A percentile compares a stretch with the other conserved stretches of the same genome.
phyloP scores from a whole-genome alignment of 1,284 basidiomycete species.

The Fistulinella cinereoalba region DNA sequence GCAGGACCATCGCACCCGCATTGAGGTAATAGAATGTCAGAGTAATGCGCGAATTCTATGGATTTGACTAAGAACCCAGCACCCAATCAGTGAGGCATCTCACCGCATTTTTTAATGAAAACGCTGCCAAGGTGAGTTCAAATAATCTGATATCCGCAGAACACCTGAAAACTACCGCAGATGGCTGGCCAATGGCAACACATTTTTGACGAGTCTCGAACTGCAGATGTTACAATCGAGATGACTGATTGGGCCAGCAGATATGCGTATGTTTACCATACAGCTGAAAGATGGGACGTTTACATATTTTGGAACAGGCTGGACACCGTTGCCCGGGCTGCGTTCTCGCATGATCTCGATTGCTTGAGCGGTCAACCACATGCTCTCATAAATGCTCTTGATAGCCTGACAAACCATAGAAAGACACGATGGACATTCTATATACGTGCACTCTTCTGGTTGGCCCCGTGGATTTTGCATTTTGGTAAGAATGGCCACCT shows the following conservation, averaged over 20 bases:
- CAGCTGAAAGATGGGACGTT: not conserved
- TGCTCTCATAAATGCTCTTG: conserved; percentile 47
- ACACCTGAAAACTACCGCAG: conserved; percentile 10
- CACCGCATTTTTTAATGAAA: conserved; percentile 49
- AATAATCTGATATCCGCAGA: conserved; percentile 3
- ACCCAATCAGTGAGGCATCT: conserved; percentile 50
- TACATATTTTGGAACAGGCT: conserved; percentile 38
- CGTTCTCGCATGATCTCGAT: conserved; percentile 55
- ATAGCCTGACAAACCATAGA: conserved; percentile 56
- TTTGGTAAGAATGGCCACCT: conserved; percentile 57
- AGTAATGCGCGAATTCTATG: not conserved
- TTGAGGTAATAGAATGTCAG: conserved; percentile 41
- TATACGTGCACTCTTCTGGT: conserved; percentile 60
- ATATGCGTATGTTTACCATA: conserved; percentile 44
- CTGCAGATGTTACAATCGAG: conserved; percentile 45
- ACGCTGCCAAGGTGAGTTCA: conserved; percentile 38
- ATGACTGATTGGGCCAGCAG: conserved; percentile 56
- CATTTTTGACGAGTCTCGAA: conserved; percentile 39
- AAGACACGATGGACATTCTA: conserved; percentile 57
- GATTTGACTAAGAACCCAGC: conserved; percentile 30
- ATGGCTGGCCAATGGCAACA: conserved; percentile 48
- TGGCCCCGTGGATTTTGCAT: conserved; percentile 50
- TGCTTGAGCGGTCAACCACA: conserved; percentile 47
- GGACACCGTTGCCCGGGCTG: conserved; percentile 53
- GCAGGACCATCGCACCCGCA: conserved; percentile 50